These are phyloP conservation scores for Nyssa sinensis DNA, from an alignment of 148 eudicot genomes.

Conservation along the genomic window DNA sequence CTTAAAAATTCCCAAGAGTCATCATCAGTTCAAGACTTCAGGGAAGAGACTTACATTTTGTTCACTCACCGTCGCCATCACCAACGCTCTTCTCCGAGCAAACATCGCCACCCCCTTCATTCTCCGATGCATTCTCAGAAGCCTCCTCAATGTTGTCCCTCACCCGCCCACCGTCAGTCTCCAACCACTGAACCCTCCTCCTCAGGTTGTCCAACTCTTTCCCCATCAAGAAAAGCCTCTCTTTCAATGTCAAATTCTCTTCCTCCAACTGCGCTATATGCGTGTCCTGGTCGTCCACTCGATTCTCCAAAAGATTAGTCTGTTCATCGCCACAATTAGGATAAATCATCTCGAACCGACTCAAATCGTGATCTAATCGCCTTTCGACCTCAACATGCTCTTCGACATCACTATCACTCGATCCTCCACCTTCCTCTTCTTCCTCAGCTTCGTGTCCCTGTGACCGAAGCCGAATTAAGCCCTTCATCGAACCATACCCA, in stretches of 20 bases:
- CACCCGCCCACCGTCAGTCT: not conserved
- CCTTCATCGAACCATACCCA: slow-evolving; percentile 36
- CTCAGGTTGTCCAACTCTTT: slow-evolving; percentile 29
- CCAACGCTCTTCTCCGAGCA: slow-evolving; percentile 19
- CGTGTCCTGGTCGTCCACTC: not conserved
- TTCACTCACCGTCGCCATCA: not conserved
- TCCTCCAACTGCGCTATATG: not conserved
- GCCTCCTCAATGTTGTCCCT: slow-evolving; percentile 6
- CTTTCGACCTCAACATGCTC: slow-evolving; percentile 34
- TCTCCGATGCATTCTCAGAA: slow-evolving; percentile 21
- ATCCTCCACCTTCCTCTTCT: slow-evolving; percentile 16
- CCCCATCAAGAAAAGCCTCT: slow-evolving; percentile 27
- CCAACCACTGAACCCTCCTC: slow-evolving; percentile 26
- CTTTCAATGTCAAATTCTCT: not conserved
- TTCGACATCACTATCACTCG: slow-evolving; percentile 29
- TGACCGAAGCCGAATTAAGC: slow-evolving; percentile 25
- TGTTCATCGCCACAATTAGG: slow-evolving; percentile 18
- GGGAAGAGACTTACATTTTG: not conserved
- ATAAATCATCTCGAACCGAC: slow-evolving; percentile 38
- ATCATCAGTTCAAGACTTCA: not conserved
- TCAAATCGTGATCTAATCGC: slow-evolving; percentile 34
- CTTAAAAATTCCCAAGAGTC: not conserved
- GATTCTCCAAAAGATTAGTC: slow-evolving; percentile 16
- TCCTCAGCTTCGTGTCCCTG: slow-evolving; percentile 20
- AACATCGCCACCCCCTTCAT: slow-evolving; percentile 18